Evolutionary conservation across 306 rosid genomes (phyloP), one percentile per base, ranked within the genome.

Genomic region (Vigna trinervia): DNA sequence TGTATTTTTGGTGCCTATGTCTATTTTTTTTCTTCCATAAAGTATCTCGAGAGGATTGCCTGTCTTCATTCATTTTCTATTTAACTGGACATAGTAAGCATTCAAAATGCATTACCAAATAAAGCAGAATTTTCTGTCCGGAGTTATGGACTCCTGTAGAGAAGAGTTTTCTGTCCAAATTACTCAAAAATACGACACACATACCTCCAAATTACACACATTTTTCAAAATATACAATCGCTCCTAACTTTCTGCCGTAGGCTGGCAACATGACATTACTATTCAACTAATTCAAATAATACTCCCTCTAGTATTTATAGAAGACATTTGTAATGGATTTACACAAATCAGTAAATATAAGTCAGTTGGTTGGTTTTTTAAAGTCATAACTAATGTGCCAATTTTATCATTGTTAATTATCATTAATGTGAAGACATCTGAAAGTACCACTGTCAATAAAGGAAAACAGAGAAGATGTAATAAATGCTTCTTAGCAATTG

Each of bases 81-180:
- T 73, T 66, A 32, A 78, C n/a, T 62, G 61, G 53, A 66, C 57
- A 14, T 53, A 73, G 75, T 67, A 77, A 78, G 32, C 76, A 48
- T 75, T 28, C 11, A 66, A 66, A 69, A 43, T 67, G n/a, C 62
- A 23, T 57, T 23, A 61, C 10, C 52, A 47, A 1, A 50, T 50
- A 50, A 17, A 50, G 23, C 57, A 51, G 57, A 51, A n/a, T 51
- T 51, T 51, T 4, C 57, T 51, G 57, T n/a, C 19, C 1, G 17
- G 57, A 51, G 57, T 51, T 22, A 51, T 51, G 7, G 57, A 51
- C 23, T 7, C 57, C 56, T 51, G 7, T 22, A 51, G 57, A 51
- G 23, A 51, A n/a, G 57, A 51, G 22, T n/a, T 51, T 8, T 51
- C 57, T n/a, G 10, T 51, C 4, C 11, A 51, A 51, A 51, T 51